Evolutionary conservation across 495 filamentous ascomycete species (phyloP), one percentile per base, ranked within the genome.

Genomic region (Penicillium pulvis): DNA sequence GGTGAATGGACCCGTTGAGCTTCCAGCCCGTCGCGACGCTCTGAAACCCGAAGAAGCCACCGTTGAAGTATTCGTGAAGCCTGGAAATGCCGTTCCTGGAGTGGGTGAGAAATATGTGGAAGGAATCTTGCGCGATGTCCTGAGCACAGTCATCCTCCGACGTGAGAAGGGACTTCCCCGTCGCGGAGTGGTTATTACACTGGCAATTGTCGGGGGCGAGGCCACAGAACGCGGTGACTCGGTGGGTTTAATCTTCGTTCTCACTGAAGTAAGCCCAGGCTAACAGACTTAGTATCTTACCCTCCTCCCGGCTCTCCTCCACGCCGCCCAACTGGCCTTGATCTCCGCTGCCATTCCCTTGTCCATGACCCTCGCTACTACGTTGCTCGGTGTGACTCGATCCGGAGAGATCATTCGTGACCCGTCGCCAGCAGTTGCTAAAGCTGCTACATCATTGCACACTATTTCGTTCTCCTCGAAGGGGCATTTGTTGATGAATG

Each of bases 1-100:
- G 12, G 91, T 95, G 59, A 96, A 93, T 70, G 94, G 91, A 0
- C 94, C 94, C n/a, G 81, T 97, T 62, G 93, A 97, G 73, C 91
- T 93, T 19, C 75, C 75, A 24, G 86, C 84, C 60, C 86, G 92
- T 62, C 83, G 90, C 61, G 93, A 97, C 65, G 75, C 75, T 26
- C 88, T 96, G 63, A 84, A 91, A 53, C 88, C 94, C 16, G 90
- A 95, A 73, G 92, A 97, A 75, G 90, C 94, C 24, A 86, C 86
- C 51, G 77, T 98, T 53, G 94, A 98, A 71, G 90, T 98, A 31
- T 87, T 92, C 69, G 85, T 98, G 62, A 87, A 93, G 69, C 93
- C 93, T 33, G 87, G 88, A 42, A 77, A 74, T 9, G 69, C 70
- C 10, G 71, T 72, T 2, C 83, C 82, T 58, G 92, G 92, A 50